Base-by-base conservation (phyloP, 2,329 filamentous ascomycete genomes). In the Didymella pomorum region DNA sequence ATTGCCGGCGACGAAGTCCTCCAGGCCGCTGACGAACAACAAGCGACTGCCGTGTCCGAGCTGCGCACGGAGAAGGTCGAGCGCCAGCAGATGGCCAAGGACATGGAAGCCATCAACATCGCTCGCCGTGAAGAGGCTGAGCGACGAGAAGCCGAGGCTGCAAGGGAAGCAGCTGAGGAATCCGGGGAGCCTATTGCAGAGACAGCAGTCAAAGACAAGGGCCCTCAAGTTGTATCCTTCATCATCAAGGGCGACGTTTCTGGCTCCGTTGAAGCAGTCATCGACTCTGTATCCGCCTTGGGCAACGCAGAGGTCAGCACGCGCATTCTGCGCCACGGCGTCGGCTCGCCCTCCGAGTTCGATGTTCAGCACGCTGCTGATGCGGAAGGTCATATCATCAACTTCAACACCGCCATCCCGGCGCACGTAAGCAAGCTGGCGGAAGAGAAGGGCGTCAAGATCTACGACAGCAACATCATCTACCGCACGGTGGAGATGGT, bases 201-300 rank as follows among this genome's bases (percentile, higher is more conserved):
- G 9, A 77, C 83, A 8, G 81, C 82, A 49, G 31, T 58, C 33
- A 71, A 82, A 55, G 63, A 75, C 1, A 73, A 78, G 28, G 83
- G 83, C 0, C 82, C 83, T 14, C 80, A 83, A 60, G 79, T 84
- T 16, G 84, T 97, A 46, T 90, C 90, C 68, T 95, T 98, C 77
- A 87, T 95, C 58, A 83, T 99, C 79, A 97, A 96, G 78, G 93
- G 89, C 52, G 95, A 99, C 70, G 95, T 98, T 18, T 91, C 90
- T 61, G 95, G 95, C 35, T 98, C 94, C 0, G 93, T 93, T 0
- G 95, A 99, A 80, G 95, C 95, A 2, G 90, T 98, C 2, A 83
- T 88, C 60, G 89, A 91, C 47, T 89, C 89, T 9, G 84, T 99
- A 58, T 81, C 87, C 60, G 87, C 89, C 58, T 83, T 97, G 62